Evolutionary conservation across 2,329 filamentous ascomycete species (phyloP).

Genomic region (Verticillium dahliae): DNA sequence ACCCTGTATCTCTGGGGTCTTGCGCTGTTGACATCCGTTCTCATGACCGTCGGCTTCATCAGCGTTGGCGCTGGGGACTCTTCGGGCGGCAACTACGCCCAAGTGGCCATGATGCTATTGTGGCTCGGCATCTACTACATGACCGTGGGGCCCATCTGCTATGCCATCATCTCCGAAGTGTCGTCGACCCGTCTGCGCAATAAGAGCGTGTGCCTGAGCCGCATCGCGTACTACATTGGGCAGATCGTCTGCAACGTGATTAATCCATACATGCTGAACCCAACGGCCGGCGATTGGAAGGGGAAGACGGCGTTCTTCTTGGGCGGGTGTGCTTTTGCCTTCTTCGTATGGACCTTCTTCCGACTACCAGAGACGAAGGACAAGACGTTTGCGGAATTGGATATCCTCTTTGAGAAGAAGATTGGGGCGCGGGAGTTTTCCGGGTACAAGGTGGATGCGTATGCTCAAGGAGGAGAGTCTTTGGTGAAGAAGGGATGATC

Average conservation of each 20-base stretch:
- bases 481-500: not conserved
- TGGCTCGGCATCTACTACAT: conserved; percentile 16
- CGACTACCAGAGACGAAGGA: conserved; percentile 18
- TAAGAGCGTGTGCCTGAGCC: conserved; percentile 32
- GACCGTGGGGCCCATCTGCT: conserved; percentile 34
- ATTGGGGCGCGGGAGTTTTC: conserved; percentile 5
- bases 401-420: conserved; percentile 15
- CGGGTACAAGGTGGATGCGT: conserved; percentile 4
- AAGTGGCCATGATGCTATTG: not conserved
- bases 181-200: conserved; percentile 32
- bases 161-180: conserved; percentile 24
- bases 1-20: conserved; percentile 34
- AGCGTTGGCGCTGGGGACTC: not conserved
- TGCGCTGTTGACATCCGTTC: conserved; percentile 24
- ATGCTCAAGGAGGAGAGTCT: conserved; percentile 4
- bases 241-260: conserved; percentile 26
- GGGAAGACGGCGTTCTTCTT: conserved; percentile 27
- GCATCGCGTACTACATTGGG: conserved; percentile 29
- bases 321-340: conserved; percentile 7
- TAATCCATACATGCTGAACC: conserved; percentile 25
- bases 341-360: conserved; percentile 17
- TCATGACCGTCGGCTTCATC: conserved; percentile 31
- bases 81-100: not conserved
- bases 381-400: conserved; percentile 19
- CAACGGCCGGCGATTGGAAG: conserved; percentile 22